Evolutionary conservation across 805 yeast species (phyloP), one percentile per base, ranked within the genome.

Genomic region (Candida fluviatilis): DNA sequence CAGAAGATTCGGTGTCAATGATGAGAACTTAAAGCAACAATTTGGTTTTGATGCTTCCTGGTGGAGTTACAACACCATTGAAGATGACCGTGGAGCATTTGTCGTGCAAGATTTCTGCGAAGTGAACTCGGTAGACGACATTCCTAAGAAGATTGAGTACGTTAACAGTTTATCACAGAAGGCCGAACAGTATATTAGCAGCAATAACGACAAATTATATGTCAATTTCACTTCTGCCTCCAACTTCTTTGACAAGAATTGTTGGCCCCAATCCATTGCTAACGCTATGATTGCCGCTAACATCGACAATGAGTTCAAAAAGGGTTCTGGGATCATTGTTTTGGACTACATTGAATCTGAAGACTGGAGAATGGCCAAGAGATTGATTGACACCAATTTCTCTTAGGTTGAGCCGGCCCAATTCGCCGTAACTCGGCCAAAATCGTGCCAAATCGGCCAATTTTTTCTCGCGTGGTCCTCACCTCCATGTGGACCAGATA

Each of bases 91-190:
- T 37, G 84, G 84, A 8, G 25, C 51, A 3, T 65, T 80, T 50
- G 76, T 73, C 17, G 85, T 84, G 13, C 93, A 84, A 60, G 93
- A 84, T 58, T 83, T 70, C 64, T 81, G 85, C 60, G 89, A 82
- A 54, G 66, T 84, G 40, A 64, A 69, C 41, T 55, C 60, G 28
- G 67, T 62, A 6, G 66, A 64, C 5, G 87, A 78, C 48, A 71
- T 83, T 40, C 55, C 67, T 13, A 75, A 69, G 49, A 84, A 84
- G 56, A 69, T 76, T 14, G 60, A 61, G 7, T 78, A 75, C 49
- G 77, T 84, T 45, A 77, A 75, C 51, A 66, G 73, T 21, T 71
- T 80, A 52, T 64, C 81, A 30, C 55, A 68, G 28, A 69, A 69
- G 36, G 84, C 91, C 2, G 54, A 56, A 24, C 66, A 75, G 16